Evolutionary conservation across 768 basidiomycete species (phyloP).

Genomic region (Guyanaporus albipodus): DNA sequence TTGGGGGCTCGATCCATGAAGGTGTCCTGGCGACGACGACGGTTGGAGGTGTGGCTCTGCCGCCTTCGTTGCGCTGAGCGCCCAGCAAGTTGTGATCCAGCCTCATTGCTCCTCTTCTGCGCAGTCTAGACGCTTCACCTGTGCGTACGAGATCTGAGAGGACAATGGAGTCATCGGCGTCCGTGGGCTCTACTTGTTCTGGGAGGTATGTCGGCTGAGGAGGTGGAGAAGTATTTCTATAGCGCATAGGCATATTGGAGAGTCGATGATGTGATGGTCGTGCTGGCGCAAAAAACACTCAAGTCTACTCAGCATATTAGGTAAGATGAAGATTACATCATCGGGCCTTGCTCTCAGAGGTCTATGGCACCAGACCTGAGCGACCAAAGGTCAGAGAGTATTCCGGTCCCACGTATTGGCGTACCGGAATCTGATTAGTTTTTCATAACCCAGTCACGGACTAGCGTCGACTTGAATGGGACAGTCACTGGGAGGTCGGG

Average conservation of each 20-base stretch:
- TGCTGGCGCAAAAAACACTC: slow-evolving; percentile 8
- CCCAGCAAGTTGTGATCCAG: slow-evolving; percentile 42
- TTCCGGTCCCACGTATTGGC: no score
- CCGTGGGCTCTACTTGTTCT: slow-evolving; percentile 34
- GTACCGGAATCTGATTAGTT: no score
- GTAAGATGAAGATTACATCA: slow-evolving; percentile 10
- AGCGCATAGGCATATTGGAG: slow-evolving; percentile 31
- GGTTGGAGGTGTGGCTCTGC: slow-evolving; percentile 23
- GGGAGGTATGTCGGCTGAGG: slow-evolving; percentile 5
- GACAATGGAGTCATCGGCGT: slow-evolving; percentile 65
- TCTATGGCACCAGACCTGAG: no score
- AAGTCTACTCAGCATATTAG: slow-evolving; percentile 4
- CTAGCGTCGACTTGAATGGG: no score
- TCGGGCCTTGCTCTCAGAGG: no score
- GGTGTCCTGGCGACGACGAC: slow-evolving; percentile 29
- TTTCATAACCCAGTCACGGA: no score
- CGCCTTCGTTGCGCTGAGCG: slow-evolving; percentile 27
- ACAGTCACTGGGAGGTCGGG: no score
- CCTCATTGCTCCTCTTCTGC: slow-evolving; percentile 70
- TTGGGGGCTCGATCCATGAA: slow-evolving; percentile 33
- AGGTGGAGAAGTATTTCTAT: slow-evolving; percentile 18
- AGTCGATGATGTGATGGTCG: slow-evolving; percentile 22
- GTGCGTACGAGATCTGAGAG: slow-evolving; percentile 71
- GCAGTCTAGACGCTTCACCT: slow-evolving; percentile 67
- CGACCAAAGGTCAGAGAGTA: no score